Conservation (phyloP, 495 filamentous ascomycete genomes). For the Hypoxylon lienhwacheense region DNA sequence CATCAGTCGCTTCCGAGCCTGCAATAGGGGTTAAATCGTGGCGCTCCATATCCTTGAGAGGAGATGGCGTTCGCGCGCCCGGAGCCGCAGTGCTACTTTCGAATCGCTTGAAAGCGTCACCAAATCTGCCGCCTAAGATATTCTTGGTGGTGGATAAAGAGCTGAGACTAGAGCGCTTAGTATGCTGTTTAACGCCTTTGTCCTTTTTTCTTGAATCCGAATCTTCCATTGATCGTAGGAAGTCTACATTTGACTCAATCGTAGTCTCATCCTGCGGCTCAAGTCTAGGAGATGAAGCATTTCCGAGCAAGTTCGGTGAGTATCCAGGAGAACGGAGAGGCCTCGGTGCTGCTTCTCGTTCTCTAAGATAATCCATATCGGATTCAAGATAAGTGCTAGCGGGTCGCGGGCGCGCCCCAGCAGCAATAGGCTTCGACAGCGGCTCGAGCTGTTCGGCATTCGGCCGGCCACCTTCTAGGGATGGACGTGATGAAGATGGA, state of each 20-base stretch:
- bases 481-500: constrained; percentile 75
- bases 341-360: constrained; percentile 54
- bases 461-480: constrained; percentile 73
- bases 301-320: constrained; percentile 43
- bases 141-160: constrained; percentile 81
- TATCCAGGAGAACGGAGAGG: constrained; percentile 43
- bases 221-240: constrained; percentile 76
- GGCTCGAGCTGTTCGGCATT: constrained; percentile 62
- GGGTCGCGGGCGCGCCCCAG: constrained; percentile 58
- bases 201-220: constrained; percentile 71
- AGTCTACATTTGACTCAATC: constrained; percentile 87
- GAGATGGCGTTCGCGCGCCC: constrained; percentile 56
- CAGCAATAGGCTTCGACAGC: constrained; percentile 39
- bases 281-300: constrained; percentile 40
- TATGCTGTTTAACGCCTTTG: constrained; percentile 63
- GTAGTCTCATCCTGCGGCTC: constrained; percentile 62
- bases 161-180: constrained; percentile 79
- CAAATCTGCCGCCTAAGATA: constrained; percentile 87
- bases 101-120: constrained; percentile 93
- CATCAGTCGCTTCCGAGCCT: constrained; percentile 74
- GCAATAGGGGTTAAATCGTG: constrained; percentile 69
- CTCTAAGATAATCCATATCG: constrained; percentile 74
- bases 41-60: constrained; percentile 54
- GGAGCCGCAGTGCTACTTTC: constrained; percentile 61
- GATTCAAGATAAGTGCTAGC: constrained; percentile 77